Percentiles rank a stretch among this genome's conserved stretches.
Conservation (phyloP, 164 flowering plant species). For the Macadamia integrifolia region DNA sequence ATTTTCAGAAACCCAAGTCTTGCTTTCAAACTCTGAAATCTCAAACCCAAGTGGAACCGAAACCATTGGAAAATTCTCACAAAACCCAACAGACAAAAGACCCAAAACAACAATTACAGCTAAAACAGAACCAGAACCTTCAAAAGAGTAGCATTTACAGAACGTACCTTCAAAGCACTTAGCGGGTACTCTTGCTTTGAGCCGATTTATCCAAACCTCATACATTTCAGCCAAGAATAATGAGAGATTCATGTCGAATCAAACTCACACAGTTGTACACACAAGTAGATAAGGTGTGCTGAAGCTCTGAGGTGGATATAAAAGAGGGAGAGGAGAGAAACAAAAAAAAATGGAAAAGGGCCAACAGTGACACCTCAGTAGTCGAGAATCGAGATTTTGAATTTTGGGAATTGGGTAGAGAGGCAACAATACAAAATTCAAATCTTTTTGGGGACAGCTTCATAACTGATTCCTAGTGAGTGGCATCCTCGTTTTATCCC, state of each 20-base stretch:
- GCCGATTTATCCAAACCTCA: constrained; percentile 2
- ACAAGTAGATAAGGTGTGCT: background rate
- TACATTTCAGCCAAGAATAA: constrained; percentile 18
- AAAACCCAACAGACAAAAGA: constrained; percentile 23
- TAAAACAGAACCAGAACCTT: constrained; percentile 13
- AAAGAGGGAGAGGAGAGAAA: background rate
- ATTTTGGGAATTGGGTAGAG: constrained; percentile 9
- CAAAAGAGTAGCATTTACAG: constrained; percentile 10
- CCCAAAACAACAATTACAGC: constrained; percentile 21
- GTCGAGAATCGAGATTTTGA: constrained; percentile 8
- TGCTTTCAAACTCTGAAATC: constrained; percentile 30
- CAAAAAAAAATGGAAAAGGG: background rate
- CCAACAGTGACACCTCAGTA: background rate
- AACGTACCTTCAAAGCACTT: constrained; percentile 26
- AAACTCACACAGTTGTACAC: background rate
- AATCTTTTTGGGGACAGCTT: constrained; percentile 3
- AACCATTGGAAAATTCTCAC: constrained; percentile 24
- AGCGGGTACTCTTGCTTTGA: constrained; percentile 8
- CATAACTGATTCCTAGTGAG: background rate
- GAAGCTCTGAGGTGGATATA: constrained; percentile 8
- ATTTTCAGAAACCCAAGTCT: constrained; percentile 45
- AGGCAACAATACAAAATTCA: constrained; percentile 13
- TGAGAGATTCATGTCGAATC: background rate
- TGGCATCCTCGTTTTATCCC: background rate
- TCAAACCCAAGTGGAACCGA: constrained; percentile 41